These are phyloP conservation scores for Serendipita vermifera DNA, from an alignment of 768 basidiomycete genomes.

Conservation along the genomic window DNA sequence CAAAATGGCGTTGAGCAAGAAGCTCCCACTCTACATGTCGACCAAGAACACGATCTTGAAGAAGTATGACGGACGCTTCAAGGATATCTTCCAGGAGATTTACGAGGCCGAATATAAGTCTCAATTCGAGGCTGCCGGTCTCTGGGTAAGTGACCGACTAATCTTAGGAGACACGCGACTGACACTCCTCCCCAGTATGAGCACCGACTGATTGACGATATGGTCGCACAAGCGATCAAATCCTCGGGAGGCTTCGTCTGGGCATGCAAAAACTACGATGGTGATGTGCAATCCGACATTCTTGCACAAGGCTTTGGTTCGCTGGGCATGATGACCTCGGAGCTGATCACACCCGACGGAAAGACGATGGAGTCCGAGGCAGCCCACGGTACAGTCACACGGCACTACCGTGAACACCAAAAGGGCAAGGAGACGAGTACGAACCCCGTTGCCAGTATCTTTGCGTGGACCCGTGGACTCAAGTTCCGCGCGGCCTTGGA, in stretches of 20 bases:
- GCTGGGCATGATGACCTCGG: conserved; percentile 96
- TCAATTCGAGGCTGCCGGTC: conserved; percentile 52
- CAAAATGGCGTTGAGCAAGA: conserved; percentile 73
- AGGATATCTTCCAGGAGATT: conserved; percentile 97
- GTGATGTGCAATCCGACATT: conserved; percentile 83
- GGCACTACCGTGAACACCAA: conserved; percentile 94
- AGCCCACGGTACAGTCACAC: conserved; percentile 91
- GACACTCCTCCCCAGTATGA: conserved; percentile 7
- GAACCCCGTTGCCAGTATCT: conserved; percentile 97
- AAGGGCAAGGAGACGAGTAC: conserved; percentile 97
- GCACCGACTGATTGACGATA: conserved; percentile 68
- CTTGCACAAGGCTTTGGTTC: conserved; percentile 96
- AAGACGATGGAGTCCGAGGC: conserved; percentile 89
- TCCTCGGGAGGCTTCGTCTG: conserved; percentile 74
- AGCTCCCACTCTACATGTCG: conserved; percentile 64
- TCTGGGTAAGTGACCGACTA: conserved; percentile 94
- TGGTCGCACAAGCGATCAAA: conserved; percentile 98
- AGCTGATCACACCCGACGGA: conserved; percentile 91
- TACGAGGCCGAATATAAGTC: conserved; percentile 69
- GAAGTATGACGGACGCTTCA: conserved; percentile 97
- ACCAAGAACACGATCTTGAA: conserved; percentile 98
- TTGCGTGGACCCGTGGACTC: conserved; percentile 95
- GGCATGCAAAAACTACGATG: conserved; percentile 57
- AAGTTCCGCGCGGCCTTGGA: conserved; percentile 89
- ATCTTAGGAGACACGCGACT: too few species aligned